These are phyloP conservation scores for Colletotrichum abscissum DNA, from an alignment of 2,329 filamentous ascomycete species.

Conservation along the genomic window DNA sequence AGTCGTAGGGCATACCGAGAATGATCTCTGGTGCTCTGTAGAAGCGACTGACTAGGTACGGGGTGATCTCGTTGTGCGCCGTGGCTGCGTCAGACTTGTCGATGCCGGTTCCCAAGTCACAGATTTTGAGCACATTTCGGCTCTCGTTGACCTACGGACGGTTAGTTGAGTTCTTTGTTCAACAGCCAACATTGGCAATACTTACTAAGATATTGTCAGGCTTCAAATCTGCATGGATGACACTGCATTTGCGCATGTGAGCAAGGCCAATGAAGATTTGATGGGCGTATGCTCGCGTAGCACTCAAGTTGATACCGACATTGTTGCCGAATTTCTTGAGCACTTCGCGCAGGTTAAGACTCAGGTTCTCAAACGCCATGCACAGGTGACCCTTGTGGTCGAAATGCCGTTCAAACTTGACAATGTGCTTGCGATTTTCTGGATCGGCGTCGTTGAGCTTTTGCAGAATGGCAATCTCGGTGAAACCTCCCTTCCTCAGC, in stretches of 20 bases:
- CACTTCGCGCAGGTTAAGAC: conserved; percentile 92
- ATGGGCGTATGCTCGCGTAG: conserved; percentile 88
- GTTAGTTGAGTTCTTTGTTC: conserved; percentile 39
- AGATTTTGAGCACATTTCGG: conserved; percentile 89
- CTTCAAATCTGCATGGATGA: conserved; percentile 96
- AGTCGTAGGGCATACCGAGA: conserved; percentile 94
- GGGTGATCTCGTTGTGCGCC: conserved; percentile 85
- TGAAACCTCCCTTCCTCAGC: conserved; percentile 89
- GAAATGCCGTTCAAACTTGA: conserved; percentile 87
- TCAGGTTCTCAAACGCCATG: conserved; percentile 96
- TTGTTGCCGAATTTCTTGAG: conserved; percentile 96
- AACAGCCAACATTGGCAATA: neutral
- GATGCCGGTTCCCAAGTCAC: conserved; percentile 95
- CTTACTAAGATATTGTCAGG: conserved; percentile 93
- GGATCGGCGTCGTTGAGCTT: conserved; percentile 88
- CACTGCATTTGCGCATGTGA: conserved; percentile 90
- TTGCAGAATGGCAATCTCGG: conserved; percentile 92
- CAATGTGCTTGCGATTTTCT: conserved; percentile 90
- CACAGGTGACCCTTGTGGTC: conserved; percentile 96
- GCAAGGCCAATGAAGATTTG: conserved; percentile 93
- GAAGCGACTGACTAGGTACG: conserved; percentile 96
- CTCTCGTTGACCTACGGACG: conserved; percentile 76
- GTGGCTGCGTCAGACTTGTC: conserved; percentile 82
- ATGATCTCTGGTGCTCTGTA: conserved; percentile 98
- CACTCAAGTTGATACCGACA: conserved; percentile 88